Percentiles rank a stretch among this genome's conserved stretches.
These are phyloP conservation scores for Microbotryomycetes sp. DNA, from an alignment of 1,284 basidiomycete genomes.

Conservation along the genomic window DNA sequence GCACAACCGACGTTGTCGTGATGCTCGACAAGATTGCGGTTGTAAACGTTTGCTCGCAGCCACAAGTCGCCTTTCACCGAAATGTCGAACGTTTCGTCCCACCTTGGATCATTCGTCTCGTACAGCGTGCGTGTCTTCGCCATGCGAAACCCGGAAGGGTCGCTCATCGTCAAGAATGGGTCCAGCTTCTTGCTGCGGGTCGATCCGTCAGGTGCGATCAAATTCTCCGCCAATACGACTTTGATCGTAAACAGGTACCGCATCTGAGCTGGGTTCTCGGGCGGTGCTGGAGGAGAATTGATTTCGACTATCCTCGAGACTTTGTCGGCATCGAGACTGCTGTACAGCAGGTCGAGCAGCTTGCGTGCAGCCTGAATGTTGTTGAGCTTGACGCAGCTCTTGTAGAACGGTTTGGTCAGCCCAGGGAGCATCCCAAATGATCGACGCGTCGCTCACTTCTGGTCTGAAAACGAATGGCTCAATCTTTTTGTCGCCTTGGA, in stretches of 20 bases:
- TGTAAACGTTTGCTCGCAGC: constrained; percentile 92
- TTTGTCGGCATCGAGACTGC: constrained; percentile 81
- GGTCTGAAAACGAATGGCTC: constrained; percentile 91
- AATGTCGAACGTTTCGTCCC: constrained; percentile 96
- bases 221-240: constrained; percentile 77
- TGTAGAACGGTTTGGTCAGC: neutral
- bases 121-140: constrained; percentile 96
- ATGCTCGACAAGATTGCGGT: constrained; percentile 64
- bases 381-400: constrained; percentile 96
- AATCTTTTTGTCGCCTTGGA: constrained; percentile 76
- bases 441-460: constrained; percentile 41
- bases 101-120: constrained; percentile 79
- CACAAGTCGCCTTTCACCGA: constrained; percentile 73
- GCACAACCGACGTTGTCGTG: constrained; percentile 62
- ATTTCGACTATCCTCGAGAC: constrained; percentile 57
- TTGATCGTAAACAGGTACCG: constrained; percentile 90
- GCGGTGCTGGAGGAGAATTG: constrained; percentile 53
- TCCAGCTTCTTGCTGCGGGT: constrained; percentile 62
- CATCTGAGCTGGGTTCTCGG: constrained; percentile 47
- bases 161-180: constrained; percentile 89
- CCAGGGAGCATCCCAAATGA: neutral
- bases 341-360: constrained; percentile 88
- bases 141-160: constrained; percentile 79
- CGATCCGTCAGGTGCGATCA: constrained; percentile 63
- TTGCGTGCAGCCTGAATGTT: constrained; percentile 89